Base-by-base conservation (phyloP, 1,284 basidiomycete genomes). In the Vanrija sp. region DNA sequence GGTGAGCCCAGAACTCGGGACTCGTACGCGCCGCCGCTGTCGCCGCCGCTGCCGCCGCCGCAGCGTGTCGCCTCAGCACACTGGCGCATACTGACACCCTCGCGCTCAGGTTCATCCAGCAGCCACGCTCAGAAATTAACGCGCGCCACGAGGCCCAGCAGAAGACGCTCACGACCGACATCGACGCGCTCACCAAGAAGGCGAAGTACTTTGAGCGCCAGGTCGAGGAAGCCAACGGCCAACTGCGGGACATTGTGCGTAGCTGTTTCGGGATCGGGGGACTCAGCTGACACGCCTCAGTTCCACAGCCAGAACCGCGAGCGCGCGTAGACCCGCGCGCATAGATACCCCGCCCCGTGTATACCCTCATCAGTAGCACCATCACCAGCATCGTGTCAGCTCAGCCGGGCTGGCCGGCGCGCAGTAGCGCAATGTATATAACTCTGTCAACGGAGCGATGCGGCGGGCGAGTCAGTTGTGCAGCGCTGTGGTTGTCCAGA, bases 181-280 rank as follows among this genome's bases (percentile, higher is more conserved):
- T 94, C 40, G 80, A 79, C 45, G 88, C 78, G 69, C 73, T 94
- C 39, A 84, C 82, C 47, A 94, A 94, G 78, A 77, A 77, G 70
- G 69, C 85, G 19, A 94, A 93, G 75, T 93, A 87, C 73, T 80
- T 93, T 6, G 91, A 94, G 74, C 93, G 92, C 68, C 89, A 92
- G 70, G 89, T 88, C 71, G 88, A 87, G 58, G 90, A 93, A 67
- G 89, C 91, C 1, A 89, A 93, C 73, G 79, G 79, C 19, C 91
- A 93, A 68, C 77, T 94, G 55, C 84, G 87, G 51, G 91, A 94
- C 75, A 93, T 94, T 51, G 91, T 92, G 65, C 65, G 87, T 75
- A 42, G 9, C 7, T 12, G 16, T 8, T 12, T 15, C 7, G 25
- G 6, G 18, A 19, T 26, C 16, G 5, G 12, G n/a, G 19, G 21